Conservation (phyloP, 805 yeast genomes). For the Saturnispora ahearnii region DNA sequence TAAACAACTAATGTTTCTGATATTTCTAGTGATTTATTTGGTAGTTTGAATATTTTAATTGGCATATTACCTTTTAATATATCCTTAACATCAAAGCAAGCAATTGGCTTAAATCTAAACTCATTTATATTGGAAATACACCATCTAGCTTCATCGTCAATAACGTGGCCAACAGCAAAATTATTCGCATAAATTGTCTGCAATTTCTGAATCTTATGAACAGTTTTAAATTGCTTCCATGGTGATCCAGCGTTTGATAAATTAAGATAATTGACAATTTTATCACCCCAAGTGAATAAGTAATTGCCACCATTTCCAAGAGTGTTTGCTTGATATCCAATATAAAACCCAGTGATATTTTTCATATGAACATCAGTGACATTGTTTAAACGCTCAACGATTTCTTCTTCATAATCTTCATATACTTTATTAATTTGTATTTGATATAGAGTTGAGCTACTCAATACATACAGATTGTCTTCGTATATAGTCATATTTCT, state of each 20-base stretch:
- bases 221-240: conserved; percentile 23
- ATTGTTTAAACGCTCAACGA: conserved; percentile 21
- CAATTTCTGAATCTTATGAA: conserved; percentile 18
- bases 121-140: conserved; percentile 22
- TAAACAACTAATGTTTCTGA: conserved; percentile 26
- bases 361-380: conserved; percentile 29
- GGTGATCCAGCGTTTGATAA: conserved; percentile 21
- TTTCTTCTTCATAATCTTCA: conserved; percentile 42
- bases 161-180: conserved; percentile 23
- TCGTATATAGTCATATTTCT: conserved; percentile 53
- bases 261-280: conserved; percentile 30
- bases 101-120: conserved; percentile 21
- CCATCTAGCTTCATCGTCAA: conserved; percentile 23
- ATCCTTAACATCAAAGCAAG: conserved; percentile 20
- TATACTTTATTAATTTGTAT: conserved; percentile 55
- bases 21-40: conserved; percentile 11
- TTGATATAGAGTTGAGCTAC: conserved; percentile 44
- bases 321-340: conserved; percentile 63
- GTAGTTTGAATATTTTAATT: conserved; percentile 21
- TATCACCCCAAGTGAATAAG: conserved; percentile 46
- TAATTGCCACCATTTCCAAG: conserved; percentile 28
- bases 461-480: conserved; percentile 49
- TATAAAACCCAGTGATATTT: conserved; percentile 50
- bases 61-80: conserved; percentile 22
- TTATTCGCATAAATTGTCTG: conserved; percentile 22